Base-by-base conservation (phyloP, 139 green algal genomes). In the Closterium sp. region DNA sequence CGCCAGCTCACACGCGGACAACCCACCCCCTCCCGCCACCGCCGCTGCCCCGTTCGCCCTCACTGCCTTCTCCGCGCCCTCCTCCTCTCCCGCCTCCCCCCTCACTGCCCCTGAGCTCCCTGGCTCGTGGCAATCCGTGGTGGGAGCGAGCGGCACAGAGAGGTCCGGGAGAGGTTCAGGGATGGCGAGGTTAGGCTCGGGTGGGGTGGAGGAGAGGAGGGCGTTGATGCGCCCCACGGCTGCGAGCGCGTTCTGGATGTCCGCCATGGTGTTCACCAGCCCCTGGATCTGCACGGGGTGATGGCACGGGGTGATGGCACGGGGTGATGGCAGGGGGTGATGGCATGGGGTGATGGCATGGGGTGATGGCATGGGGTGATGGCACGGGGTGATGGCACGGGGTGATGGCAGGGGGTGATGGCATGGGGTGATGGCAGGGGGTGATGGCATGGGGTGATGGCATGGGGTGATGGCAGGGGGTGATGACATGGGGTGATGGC, bases 221-320 rank as follows among this genome's bases (percentile, higher is more conserved):
- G n/a, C 84, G 87, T 93, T 93, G 90, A 93, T 92, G 38, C 91
- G 87, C n/a, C 19, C 88, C 10, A 93, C 36, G 12, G 91, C 69
- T 3, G 91, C 25, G 8, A 92, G 30, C 1, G 32, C 33, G 36
- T 34, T 92, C 30, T 28, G 31, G 3, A 93, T 5, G 43, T 93
- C 91, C 16, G 69, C 88, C 33, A 92, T 25, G 16, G 91, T 93
- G 91, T 93, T 93, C 30, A 93, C 88, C 30, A 93, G 88, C 43
- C 91, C 91, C 90, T 93, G 91, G 19, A 93, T 38, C 88, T 91
- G 76, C 21, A 84, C 4, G 55, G 4, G 12, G 3, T 21, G 55
- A 23, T 25, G 83, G 21, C 19, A 23, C 9, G 83, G 83, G 30
- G 28, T 12, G 83, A 86, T 2, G n/a, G 8, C 10, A 1, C 3